Evolutionary conservation across 176 grass and related monocot genomes (phyloP), one percentile per base, ranked within the genome.

Genomic region (Oryza rufipogon): DNA sequence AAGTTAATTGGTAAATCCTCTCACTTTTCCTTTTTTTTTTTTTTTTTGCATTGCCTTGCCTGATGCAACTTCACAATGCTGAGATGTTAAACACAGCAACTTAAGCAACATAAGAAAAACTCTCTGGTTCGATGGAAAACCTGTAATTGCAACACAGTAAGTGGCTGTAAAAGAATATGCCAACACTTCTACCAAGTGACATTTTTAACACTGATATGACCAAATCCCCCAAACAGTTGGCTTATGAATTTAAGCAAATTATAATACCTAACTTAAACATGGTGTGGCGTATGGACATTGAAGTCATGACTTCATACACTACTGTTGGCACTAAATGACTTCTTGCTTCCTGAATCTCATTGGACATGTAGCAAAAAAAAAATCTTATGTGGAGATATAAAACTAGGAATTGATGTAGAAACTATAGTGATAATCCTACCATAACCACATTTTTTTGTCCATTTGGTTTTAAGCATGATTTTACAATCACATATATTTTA

Each of bases 401-500:
- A 65, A 58, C 11, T 30, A 17, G 0, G 23, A 74, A 74, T 80
- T 58, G 38, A 69, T 84, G 80, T 60, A 9, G 58, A 63, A 13
- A 32, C n/a, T 76, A 63, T n/a, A 36, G 11, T 72, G 1, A 52
- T 38, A 30, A 22, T 71, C 41, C 30, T 51, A 25, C 67, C 30
- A 30, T 28, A 63, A 54, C 48, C 45, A 16, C 15, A 3, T 17
- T 20, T 45, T 12, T 12, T 8, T 67, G 20, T 79, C 60, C 4
- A 28, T 71, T 72, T 23, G 61, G 25, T 26, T 85, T 34, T 47
- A 41, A 87, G 3, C 69, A 68, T 74, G n/a, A 60, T 64, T 79
- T 90, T 49, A 82, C 48, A 68, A 64, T 75, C 12, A 80, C 28
- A 68, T 87, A 22, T 86, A 49, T 87, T 80, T 36, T 75, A 78